Evolutionary conservation across 1,139 yeast genomes (phyloP).

Genomic region (Diutina pseudorugosa): DNA sequence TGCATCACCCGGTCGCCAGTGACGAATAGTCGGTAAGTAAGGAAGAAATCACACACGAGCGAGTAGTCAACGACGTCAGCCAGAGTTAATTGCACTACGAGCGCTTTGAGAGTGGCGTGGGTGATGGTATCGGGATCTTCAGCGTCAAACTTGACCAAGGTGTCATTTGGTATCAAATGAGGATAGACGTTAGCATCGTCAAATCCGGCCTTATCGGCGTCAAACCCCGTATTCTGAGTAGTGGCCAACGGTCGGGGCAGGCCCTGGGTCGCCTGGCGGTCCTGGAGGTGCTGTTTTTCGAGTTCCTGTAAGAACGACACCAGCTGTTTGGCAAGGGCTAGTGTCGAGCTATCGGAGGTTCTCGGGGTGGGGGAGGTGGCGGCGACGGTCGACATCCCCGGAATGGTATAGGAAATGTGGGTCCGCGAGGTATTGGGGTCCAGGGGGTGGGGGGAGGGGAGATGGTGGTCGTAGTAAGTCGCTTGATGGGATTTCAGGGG

Average conservation of each 20-base stretch:
- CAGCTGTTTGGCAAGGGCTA: not conserved
- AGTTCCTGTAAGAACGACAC: not conserved
- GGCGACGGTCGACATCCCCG: not conserved
- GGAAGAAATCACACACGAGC: conserved; percentile 71
- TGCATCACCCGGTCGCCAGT: conserved; percentile 45
- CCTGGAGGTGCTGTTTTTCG: conserved; percentile 1
- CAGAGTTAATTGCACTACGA: conserved; percentile 65
- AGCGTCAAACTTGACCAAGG: not conserved
- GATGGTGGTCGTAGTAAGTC: not conserved
- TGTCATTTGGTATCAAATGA: not conserved
- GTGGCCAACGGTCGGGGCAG: not conserved
- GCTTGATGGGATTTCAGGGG: no score
- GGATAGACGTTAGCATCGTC: not conserved
- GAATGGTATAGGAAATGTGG: not conserved
- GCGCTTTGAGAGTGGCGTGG: conserved; percentile 32
- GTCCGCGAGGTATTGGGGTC: no score
- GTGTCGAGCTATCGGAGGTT: not conserved
- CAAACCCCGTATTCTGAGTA: not conserved
- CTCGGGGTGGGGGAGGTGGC: not conserved
- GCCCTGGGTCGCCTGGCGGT: not conserved
- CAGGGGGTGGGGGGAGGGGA: not conserved
- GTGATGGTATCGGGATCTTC: not conserved
- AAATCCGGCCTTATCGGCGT: not conserved
- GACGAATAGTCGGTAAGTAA: conserved; percentile 68
- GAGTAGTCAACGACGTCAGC: conserved; percentile 72